A percentile compares a stretch with the other conserved stretches of the same genome.
Conservation (phyloP, 306 rosid species). For the Malus orientalis region DNA sequence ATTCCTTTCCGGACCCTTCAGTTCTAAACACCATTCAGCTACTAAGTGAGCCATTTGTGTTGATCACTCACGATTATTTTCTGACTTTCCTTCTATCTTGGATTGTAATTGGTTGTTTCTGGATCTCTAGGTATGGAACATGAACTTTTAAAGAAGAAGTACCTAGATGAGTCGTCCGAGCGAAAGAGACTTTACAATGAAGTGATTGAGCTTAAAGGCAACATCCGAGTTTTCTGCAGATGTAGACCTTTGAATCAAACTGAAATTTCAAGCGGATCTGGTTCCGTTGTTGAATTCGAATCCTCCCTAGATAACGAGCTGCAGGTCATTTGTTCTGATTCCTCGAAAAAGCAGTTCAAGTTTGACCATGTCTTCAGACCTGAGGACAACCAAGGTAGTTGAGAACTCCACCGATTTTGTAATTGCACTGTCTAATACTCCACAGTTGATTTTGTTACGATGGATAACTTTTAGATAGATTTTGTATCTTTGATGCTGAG, state of each 20-base stretch:
- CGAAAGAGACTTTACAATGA: conserved; percentile 81
- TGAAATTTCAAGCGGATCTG: conserved; percentile 47
- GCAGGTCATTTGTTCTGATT: conserved; percentile 71
- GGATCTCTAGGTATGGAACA: conserved; percentile 54
- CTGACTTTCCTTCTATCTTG: not conserved
- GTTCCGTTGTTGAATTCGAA: conserved; percentile 62
- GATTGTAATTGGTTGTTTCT: conserved; percentile 9
- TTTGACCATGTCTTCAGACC: conserved; percentile 83
- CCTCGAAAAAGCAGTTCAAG: conserved; percentile 81
- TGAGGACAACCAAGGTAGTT: conserved; percentile 75
- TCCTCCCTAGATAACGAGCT: conserved; percentile 68
- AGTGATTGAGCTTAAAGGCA: conserved; percentile 85
- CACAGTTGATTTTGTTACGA: not conserved
- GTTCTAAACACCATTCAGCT: conserved; percentile 51
- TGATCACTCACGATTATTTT: not conserved
- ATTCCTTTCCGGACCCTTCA: conserved; percentile 57
- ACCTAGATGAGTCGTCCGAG: conserved; percentile 57
- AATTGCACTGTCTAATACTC: not conserved
- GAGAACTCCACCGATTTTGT: conserved; percentile 7
- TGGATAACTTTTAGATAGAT: not conserved
- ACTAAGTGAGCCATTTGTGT: conserved; percentile 41
- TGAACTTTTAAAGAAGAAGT: conserved; percentile 67
- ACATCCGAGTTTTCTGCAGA: conserved; percentile 93
- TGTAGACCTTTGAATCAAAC: conserved; percentile 70
- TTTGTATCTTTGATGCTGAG: not conserved